phyloP scores from a whole-genome alignment of 2,329 filamentous ascomycete genomes.

The Penicillium sp. region DNA sequence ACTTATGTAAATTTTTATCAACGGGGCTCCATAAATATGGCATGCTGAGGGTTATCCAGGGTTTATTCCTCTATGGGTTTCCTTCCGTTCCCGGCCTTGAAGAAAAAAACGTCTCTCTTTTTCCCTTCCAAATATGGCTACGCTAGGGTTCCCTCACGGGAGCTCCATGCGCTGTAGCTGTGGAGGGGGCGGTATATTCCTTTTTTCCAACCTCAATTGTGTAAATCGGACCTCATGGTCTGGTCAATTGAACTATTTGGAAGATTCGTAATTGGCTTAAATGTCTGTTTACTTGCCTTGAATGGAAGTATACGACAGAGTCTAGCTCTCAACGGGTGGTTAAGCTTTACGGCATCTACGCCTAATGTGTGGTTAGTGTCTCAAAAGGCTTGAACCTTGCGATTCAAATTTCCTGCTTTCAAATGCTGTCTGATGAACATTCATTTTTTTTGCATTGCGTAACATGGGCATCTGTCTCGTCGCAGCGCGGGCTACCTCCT shows the following conservation, averaged over 20 bases:
- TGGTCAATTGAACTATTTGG: background rate
- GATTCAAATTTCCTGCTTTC: too few species aligned
- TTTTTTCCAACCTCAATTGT: slow-evolving; percentile 13
- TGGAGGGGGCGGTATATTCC: slow-evolving; percentile 49
- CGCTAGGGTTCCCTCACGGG: slow-evolving; percentile 42
- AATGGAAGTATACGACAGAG: background rate
- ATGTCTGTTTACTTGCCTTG: background rate
- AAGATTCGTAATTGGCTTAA: background rate
- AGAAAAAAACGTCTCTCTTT: slow-evolving; percentile 47
- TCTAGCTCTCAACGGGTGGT: background rate
- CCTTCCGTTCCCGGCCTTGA: slow-evolving; percentile 52
- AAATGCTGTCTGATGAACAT: background rate
- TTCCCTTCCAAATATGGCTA: slow-evolving; percentile 46
- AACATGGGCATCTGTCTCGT: background rate
- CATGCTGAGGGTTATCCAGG: slow-evolving; percentile 51
- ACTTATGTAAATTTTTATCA: slow-evolving; percentile 47
- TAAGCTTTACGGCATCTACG: background rate
- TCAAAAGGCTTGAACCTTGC: background rate
- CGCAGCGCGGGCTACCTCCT: background rate
- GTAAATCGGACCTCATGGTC: background rate
- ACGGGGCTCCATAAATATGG: slow-evolving; percentile 48
- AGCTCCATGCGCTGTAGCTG: slow-evolving; percentile 46
- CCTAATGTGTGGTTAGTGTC: background rate
- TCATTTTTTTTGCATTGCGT: background rate
- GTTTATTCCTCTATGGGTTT: slow-evolving; percentile 45